Conservation (phyloP, 371 early-diverging fungal genomes). For the Mucor indicus region DNA sequence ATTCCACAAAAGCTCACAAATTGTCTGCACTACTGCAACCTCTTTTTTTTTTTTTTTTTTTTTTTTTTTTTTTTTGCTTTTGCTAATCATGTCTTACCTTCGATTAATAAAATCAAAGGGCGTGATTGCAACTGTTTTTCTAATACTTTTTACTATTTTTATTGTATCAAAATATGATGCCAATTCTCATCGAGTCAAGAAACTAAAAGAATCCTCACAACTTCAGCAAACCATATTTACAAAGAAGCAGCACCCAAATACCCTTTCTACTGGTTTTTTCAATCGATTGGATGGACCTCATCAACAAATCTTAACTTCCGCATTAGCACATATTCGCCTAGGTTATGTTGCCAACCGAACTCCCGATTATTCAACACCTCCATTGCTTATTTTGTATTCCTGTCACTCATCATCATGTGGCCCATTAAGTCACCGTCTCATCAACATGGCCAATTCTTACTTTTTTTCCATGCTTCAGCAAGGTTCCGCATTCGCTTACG, state of each 20-base stretch:
- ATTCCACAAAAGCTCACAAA: no score
- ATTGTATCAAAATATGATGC: neutral
- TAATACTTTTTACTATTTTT: neutral
- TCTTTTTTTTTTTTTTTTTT: no score
- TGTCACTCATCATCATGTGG: conserved; percentile 26
- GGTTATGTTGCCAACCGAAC: conserved; percentile 46
- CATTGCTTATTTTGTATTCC: conserved; percentile 29
- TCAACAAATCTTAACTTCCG: conserved; percentile 19
- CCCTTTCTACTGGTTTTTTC: no score
- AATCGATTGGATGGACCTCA: conserved; percentile 8
- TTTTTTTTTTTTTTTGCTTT: no score
- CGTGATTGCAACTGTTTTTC: no score
- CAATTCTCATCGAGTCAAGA: neutral
- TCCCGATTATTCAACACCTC: conserved; percentile 40
- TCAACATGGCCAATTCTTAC: conserved; percentile 30
- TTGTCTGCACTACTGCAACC: no score
- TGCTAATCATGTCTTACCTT: no score
- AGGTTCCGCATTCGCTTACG: conserved; percentile 38
- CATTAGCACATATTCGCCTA: conserved; percentile 34
- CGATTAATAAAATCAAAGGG: no score
- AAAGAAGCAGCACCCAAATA: no score
- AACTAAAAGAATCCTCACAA: neutral
- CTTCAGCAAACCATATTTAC: neutral
- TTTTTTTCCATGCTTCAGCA: conserved; percentile 37
- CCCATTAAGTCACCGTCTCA: conserved; percentile 25